Percentiles rank a stretch among this genome's conserved stretches.
phyloP scores from a whole-genome alignment of 805 yeast genomes.

The Starmerella scarabaei region DNA sequence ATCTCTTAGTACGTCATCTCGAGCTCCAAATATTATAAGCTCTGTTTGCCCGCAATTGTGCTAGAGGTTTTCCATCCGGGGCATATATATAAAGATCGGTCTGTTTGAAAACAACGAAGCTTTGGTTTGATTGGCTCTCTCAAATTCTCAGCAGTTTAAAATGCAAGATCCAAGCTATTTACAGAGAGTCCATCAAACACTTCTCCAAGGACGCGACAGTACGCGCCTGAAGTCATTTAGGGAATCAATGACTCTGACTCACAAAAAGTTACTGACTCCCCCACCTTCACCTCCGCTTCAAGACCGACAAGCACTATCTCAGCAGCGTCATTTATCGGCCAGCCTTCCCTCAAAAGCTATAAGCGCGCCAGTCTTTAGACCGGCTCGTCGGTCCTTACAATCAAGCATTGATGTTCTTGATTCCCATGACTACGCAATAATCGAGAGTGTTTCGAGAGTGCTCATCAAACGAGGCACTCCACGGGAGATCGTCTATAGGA shows the following conservation, averaged over 20 bases:
- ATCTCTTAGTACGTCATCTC: too few relatives aligned
- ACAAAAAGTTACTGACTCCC: background rate
- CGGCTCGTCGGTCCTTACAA: background rate
- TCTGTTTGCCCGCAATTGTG: too few relatives aligned
- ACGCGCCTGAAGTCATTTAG: background rate
- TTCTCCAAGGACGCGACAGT: too few relatives aligned
- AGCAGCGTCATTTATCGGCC: background rate
- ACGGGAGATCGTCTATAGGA: background rate
- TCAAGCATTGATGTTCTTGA: background rate
- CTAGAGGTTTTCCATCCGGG: too few relatives aligned
- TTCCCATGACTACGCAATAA: background rate
- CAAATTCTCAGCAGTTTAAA: too few relatives aligned
- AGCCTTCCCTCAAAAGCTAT: background rate
- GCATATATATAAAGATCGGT: too few relatives aligned
- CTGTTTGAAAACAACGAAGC: too few relatives aligned
- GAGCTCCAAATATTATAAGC: too few relatives aligned
- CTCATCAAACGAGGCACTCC: background rate
- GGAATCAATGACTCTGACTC: background rate
- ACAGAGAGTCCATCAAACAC: too few relatives aligned
- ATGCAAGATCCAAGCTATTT: too few relatives aligned
- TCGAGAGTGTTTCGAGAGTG: slow-evolving; percentile 1
- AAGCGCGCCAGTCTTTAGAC: background rate
- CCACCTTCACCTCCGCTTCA: background rate
- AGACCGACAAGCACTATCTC: background rate
- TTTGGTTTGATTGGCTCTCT: too few relatives aligned